These are phyloP conservation scores for Priceomyces melissophilus DNA, from an alignment of 805 yeast genomes.

Conservation along the genomic window DNA sequence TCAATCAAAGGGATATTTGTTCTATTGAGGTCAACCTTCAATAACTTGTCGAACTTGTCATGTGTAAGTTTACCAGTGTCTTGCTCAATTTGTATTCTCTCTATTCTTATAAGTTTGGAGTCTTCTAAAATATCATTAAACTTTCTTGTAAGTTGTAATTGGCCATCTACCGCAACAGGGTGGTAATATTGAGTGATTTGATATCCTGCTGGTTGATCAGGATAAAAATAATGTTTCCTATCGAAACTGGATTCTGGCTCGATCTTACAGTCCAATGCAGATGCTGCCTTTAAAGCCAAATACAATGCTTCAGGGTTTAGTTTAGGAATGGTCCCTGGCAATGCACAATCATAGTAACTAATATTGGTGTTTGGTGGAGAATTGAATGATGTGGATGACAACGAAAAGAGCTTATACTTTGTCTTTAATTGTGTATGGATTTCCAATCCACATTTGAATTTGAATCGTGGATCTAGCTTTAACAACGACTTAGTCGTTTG, in stretches of 20 bases:
- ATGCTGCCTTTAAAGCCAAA: conserved; percentile 69
- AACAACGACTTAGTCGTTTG: conserved; percentile 5
- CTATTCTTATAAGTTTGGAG: conserved; percentile 53
- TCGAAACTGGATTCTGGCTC: conserved; percentile 67
- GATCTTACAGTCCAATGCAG: conserved; percentile 61
- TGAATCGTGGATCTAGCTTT: conserved; percentile 15
- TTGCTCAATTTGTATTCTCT: conserved; percentile 89
- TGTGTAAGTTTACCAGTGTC: conserved; percentile 85
- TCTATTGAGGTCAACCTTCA: conserved; percentile 74
- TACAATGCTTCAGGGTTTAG: conserved; percentile 72
- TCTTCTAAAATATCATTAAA: conserved; percentile 51
- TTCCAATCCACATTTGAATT: conserved; percentile 82
- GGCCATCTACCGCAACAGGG: conserved; percentile 75
- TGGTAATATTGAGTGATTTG: conserved; percentile 88
- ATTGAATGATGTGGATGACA: conserved; percentile 43
- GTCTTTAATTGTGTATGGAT: conserved; percentile 89
- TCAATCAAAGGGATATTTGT: conserved; percentile 86
- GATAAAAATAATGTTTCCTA: conserved; percentile 92
- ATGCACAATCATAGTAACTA: conserved; percentile 76
- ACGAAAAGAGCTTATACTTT: conserved; percentile 69
- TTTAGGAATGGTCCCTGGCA: conserved; percentile 91
- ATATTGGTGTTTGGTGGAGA: conserved; percentile 63
- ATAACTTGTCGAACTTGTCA: conserved; percentile 33
- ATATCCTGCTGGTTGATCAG: conserved; percentile 94
- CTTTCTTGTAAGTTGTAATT: conserved; percentile 41